These are phyloP conservation scores for Eucalyptus sideroxylon DNA, from an alignment of 345 rosid species.

Conservation along the genomic window DNA sequence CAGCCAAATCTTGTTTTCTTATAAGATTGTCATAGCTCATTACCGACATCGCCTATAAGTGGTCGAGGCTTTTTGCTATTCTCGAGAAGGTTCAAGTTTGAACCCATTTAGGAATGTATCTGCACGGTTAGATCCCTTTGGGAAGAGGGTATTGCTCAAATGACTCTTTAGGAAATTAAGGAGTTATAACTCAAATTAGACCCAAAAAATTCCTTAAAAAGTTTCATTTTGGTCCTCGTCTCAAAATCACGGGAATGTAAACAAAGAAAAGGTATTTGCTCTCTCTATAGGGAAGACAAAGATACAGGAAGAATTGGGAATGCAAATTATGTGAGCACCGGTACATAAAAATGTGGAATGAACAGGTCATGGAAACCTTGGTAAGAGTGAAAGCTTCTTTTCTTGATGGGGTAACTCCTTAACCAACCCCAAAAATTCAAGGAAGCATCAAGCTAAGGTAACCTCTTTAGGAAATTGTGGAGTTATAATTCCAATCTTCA, in stretches of 20 bases:
- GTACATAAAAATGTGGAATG: not conserved
- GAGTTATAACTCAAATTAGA: not conserved
- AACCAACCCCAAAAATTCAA: not conserved
- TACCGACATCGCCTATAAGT: rapidly evolving
- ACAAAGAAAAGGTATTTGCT: too few relatives aligned
- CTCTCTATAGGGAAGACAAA: too few relatives aligned
- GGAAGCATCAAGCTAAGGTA: not conserved
- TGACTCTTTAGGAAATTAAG: not conserved
- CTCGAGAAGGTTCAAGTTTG: not conserved
- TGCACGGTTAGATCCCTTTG: not conserved
- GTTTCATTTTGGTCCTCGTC: too few relatives aligned
- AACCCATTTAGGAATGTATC: not conserved
- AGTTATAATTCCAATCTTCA: not conserved
- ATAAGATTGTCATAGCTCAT: not conserved
- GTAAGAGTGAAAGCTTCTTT: not conserved
- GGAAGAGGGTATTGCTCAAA: not conserved
- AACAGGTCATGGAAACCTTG: rapidly evolving
- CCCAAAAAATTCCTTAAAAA: not conserved
- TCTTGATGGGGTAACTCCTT: not conserved
- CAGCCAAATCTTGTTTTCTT: not conserved
- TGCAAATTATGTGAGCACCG: not conserved
- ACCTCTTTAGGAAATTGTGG: not conserved
- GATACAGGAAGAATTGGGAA: rapidly evolving
- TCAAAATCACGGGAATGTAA: too few relatives aligned
- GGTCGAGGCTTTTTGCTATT: not conserved